Base-by-base conservation (phyloP, 129 eudicot genomes). In the Artemisia annua region DNA sequence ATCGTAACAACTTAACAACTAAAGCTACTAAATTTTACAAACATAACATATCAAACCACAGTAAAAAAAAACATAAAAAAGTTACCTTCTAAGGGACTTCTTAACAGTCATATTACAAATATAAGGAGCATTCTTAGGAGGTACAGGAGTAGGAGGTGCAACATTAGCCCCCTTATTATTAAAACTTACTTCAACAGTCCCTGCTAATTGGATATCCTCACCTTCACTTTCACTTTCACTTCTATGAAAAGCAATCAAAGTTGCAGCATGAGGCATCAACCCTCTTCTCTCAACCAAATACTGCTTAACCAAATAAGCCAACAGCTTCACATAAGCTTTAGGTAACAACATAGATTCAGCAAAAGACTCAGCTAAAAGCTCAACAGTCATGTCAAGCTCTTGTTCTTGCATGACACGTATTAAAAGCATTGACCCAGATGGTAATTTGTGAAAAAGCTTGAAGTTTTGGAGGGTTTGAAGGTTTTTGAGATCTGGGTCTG, bases 91-190 rank as follows among this genome's bases (percentile, higher is more conserved):
- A 69, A 95, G 83, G 11, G 84, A 79, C 83, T 85, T 87, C 71
- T 85, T 80, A 13, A 95, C 99, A 2, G 96, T 86, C 99, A 95
- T 91, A 63, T 92, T 92, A 77, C 96, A 92, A 2, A 89, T 87
- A 75, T 89, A 89, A 2, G 98, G 96, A 20, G 86, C 80, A 71
- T 87, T 67, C 80, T 82, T 88, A 19, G 99, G 99, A 50, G 96
- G 88, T 24, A 81, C 74, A 53, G 99, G 99, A 7, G 99, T 79
- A n/a, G 96, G 99, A 63, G 91, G 90, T 70, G 87, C 77, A 74
- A 72, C 82, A 87, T 91, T 91, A 70, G 97, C 94, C 66, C 99
- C 99, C 85, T 63, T 77, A 61, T 81, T 66, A 76, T 91, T 72
- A 77, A 95, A 95, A 69, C 78, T 84, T 51, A 95, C 82, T 75